phyloP scores from a whole-genome alignment of 139 green algal species.

The Pleodorina starrii region DNA sequence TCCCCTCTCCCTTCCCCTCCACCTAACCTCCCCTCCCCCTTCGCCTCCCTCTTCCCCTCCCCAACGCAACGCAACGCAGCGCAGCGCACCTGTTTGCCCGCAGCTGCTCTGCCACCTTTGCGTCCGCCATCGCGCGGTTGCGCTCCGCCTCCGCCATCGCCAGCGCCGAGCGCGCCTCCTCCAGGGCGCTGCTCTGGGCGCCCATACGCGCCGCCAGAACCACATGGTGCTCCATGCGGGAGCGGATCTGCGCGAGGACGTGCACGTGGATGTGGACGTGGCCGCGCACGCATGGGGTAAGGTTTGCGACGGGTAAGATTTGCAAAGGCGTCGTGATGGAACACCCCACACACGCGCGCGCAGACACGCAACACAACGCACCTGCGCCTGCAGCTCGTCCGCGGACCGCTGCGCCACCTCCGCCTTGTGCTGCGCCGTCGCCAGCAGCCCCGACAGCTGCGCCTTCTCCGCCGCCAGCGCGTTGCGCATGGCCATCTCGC shows the following conservation, averaged over 20 bases:
- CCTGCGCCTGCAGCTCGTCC: conserved; percentile 53
- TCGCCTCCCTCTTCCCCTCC: too few relatives aligned
- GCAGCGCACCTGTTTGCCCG: conserved; percentile 1
- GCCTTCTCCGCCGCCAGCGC: conserved; percentile 35
- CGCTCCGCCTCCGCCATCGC: conserved; percentile 24
- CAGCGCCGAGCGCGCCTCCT: background rate
- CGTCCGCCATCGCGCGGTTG: conserved; percentile 40
- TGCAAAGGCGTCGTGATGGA: too few relatives aligned
- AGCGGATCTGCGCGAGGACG: conserved; percentile 29
- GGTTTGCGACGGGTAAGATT: too few relatives aligned
- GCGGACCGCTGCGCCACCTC: conserved; percentile 4
- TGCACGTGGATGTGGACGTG: too few relatives aligned
- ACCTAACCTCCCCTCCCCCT: too few relatives aligned
- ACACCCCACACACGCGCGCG: background rate
- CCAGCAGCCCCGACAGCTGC: background rate
- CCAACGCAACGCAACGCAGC: too few relatives aligned
- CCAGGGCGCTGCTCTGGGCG: background rate
- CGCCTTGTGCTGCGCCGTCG: conserved; percentile 17
- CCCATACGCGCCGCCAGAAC: conserved; percentile 30
- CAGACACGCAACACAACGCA: background rate
- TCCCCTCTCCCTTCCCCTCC: too few relatives aligned
- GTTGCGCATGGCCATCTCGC: conserved; percentile 16
- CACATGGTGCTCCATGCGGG: background rate
- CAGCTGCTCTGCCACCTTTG: conserved; percentile 41
- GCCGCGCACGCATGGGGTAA: too few relatives aligned